A percentile compares a stretch with the other conserved stretches of the same genome.
These are phyloP conservation scores for Diddensiella caesifluorescens DNA, from an alignment of 805 yeast genomes.

Conservation along the genomic window DNA sequence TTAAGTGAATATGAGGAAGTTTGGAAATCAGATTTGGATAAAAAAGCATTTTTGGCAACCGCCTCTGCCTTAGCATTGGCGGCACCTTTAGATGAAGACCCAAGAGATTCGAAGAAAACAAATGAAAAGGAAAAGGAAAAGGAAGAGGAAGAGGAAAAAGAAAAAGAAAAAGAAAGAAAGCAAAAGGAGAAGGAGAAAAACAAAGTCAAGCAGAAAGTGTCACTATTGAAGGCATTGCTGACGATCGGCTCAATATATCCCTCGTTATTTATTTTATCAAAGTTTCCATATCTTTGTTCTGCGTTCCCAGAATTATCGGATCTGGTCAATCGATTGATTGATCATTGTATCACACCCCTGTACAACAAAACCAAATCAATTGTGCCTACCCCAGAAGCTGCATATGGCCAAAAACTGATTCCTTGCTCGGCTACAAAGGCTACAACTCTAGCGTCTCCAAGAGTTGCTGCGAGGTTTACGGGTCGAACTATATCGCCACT, in stretches of 20 bases:
- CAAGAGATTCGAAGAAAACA: conserved; percentile 38
- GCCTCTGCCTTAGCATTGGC: conserved; percentile 84
- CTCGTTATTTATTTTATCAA: conserved; percentile 50
- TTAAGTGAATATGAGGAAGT: conserved; percentile 41
- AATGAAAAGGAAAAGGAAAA: background rate
- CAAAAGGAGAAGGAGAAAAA: background rate
- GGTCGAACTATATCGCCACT: background rate
- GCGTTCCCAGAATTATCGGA: conserved; percentile 46
- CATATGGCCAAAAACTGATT: background rate
- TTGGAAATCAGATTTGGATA: conserved; percentile 46
- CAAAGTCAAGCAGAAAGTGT: conserved; percentile 34
- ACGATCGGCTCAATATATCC: conserved; percentile 60
- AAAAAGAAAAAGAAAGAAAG: background rate
- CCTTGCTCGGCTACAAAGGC: conserved; percentile 13
- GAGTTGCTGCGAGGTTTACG: background rate
- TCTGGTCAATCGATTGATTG: conserved; percentile 42
- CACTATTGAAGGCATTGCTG: conserved; percentile 49
- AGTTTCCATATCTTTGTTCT: conserved; percentile 56
- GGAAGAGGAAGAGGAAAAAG: background rate
- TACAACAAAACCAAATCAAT: conserved; percentile 7
- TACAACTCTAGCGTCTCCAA: conserved; percentile 10
- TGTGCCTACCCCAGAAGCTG: conserved; percentile 1
- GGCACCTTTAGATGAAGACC: conserved; percentile 71
- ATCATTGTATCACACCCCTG: background rate
- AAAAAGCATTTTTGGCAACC: conserved; percentile 53